Conservation (phyloP, 2,329 filamentous ascomycete genomes). For the Sclerotinia glacialis region DNA sequence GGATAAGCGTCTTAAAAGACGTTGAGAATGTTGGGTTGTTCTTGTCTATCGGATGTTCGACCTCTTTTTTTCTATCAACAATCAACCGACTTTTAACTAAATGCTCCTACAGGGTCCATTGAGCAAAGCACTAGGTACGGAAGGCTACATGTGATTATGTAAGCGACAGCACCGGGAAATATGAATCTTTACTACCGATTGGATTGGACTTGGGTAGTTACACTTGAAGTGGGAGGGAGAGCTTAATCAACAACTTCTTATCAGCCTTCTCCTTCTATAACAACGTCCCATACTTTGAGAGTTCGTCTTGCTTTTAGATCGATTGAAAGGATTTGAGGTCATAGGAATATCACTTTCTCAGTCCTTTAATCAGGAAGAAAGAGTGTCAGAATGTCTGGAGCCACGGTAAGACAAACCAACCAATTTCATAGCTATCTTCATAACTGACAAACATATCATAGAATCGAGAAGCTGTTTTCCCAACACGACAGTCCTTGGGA, state of each 20-base stretch:
- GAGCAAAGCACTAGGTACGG: conserved; percentile 2
- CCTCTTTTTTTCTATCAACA: conserved; percentile 13
- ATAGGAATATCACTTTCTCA: not conserved
- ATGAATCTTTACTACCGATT: conserved; percentile 6
- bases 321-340: not conserved
- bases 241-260: conserved; percentile 23
- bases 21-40: conserved; percentile 14
- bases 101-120: conserved; percentile 12
- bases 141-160: conserved; percentile 2
- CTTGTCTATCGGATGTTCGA: conserved; percentile 5
- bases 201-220: conserved; percentile 16
- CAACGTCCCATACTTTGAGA: not conserved
- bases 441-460: conserved; percentile 43
- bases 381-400: conserved; percentile 50
- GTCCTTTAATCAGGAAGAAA: not conserved
- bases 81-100: conserved; percentile 20
- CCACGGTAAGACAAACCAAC: conserved; percentile 43
- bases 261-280: conserved; percentile 12
- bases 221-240: conserved; percentile 24
- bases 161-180: conserved; percentile 15
- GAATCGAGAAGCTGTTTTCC: conserved; percentile 96
- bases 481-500: conserved; percentile 93
- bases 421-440: conserved; percentile 21
- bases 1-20: conserved; percentile 23
- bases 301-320: not conserved